phyloP scores from a whole-genome alignment of 805 yeast species.

The Candida sithepensis region DNA sequence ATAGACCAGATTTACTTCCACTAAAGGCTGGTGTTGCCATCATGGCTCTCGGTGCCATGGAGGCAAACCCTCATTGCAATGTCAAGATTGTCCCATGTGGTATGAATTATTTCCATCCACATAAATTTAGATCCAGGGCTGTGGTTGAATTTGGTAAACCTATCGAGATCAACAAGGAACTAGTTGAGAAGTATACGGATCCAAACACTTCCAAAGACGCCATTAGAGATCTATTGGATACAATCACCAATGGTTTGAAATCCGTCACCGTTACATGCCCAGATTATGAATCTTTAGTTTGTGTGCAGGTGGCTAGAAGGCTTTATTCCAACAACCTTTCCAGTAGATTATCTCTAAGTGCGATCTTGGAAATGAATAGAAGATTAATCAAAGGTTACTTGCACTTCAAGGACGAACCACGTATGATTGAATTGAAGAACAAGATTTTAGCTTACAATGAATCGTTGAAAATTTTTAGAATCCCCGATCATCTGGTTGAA shows the following conservation, averaged over 20 bases:
- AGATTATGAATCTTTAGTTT: slow-evolving; percentile 85
- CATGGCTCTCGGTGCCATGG: slow-evolving; percentile 96
- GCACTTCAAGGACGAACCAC: slow-evolving; percentile 67
- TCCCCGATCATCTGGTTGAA: slow-evolving; percentile 62
- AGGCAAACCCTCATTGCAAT: slow-evolving; percentile 65
- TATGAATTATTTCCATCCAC: slow-evolving; percentile 94
- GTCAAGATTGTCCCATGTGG: slow-evolving; percentile 95
- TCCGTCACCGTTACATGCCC: slow-evolving; percentile 87
- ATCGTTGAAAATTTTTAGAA: slow-evolving; percentile 42
- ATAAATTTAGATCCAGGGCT: slow-evolving; percentile 91
- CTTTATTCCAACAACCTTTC: slow-evolving; percentile 75
- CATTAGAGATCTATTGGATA: slow-evolving; percentile 65
- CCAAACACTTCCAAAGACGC: slow-evolving; percentile 65
- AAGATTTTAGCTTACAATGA: slow-evolving; percentile 71
- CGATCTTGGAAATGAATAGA: slow-evolving; percentile 88
- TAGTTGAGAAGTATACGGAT: slow-evolving; percentile 62
- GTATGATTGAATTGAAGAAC: slow-evolving; percentile 54
- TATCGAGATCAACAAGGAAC: slow-evolving; percentile 56
- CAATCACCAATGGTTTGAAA: slow-evolving; percentile 67
- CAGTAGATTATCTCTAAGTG: slow-evolving; percentile 69
- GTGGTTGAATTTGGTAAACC: slow-evolving; percentile 94
- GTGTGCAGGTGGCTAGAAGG: slow-evolving; percentile 88
- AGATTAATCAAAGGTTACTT: slow-evolving; percentile 80
- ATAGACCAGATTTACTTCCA: slow-evolving; percentile 86
- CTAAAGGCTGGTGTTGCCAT: slow-evolving; percentile 96